phyloP scores from a whole-genome alignment of 805 yeast genomes.

The Zygotorulaspora sp. region DNA sequence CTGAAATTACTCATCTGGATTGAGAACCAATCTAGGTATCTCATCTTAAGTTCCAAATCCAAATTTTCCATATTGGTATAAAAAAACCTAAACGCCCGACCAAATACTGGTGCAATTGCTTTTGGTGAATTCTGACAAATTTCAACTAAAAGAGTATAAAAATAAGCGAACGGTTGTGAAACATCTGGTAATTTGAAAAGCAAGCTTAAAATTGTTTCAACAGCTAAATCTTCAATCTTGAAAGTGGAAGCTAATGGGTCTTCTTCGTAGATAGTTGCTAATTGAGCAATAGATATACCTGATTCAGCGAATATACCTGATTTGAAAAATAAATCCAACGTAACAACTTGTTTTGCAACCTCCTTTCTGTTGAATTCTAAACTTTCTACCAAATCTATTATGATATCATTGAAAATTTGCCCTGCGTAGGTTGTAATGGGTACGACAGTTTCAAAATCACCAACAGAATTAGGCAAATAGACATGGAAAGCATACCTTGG shows the following conservation, averaged over 20 bases:
- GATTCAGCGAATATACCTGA: slow-evolving; percentile 62
- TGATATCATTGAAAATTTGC: slow-evolving; percentile 66
- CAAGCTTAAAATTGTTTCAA: slow-evolving; percentile 75
- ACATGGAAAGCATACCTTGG: slow-evolving; percentile 61
- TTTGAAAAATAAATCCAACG: slow-evolving; percentile 67
- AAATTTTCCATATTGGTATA: slow-evolving; percentile 61
- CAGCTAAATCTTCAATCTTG: slow-evolving; percentile 86
- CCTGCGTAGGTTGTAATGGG: slow-evolving; percentile 47
- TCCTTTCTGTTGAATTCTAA: slow-evolving; percentile 86
- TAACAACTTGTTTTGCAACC: slow-evolving; percentile 76
- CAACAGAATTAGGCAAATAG: slow-evolving; percentile 46
- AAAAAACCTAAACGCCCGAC: slow-evolving; percentile 82
- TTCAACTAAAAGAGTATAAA: slow-evolving; percentile 77
- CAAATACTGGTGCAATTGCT: slow-evolving; percentile 90
- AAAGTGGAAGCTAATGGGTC: slow-evolving; percentile 56
- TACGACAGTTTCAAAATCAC: slow-evolving; percentile 65
- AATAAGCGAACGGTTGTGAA: slow-evolving; percentile 67
- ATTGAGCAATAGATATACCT: slow-evolving; percentile 72
- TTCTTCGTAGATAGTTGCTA: slow-evolving; percentile 43
- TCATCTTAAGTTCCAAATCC: slow-evolving; percentile 69
- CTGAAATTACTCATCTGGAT: slow-evolving; percentile 90
- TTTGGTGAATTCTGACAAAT: slow-evolving; percentile 78
- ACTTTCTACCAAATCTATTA: slow-evolving; percentile 68
- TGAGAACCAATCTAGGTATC: slow-evolving; percentile 86
- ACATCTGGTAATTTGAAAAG: slow-evolving; percentile 70